These are phyloP conservation scores for Yamagishiella unicocca DNA, from an alignment of 139 green algal species.

Conservation along the genomic window DNA sequence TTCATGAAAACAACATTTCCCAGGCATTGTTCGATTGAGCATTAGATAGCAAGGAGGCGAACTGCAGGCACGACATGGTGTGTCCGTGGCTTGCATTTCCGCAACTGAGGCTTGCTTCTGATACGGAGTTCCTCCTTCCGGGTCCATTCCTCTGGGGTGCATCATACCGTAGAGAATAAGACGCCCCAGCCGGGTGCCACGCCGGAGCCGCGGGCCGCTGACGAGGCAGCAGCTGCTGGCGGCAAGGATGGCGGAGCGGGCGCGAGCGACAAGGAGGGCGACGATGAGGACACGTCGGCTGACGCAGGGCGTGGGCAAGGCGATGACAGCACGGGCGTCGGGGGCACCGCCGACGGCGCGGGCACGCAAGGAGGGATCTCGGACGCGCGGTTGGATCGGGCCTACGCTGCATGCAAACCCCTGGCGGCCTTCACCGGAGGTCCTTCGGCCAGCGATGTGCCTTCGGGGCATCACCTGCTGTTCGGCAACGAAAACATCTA, in stretches of 20 bases:
- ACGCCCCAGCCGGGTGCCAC: slow-evolving; percentile 56
- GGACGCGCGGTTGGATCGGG: slow-evolving; percentile 1
- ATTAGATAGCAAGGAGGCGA: no score
- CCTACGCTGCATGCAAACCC: slow-evolving; percentile 44
- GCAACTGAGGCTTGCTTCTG: no score
- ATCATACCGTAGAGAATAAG: slow-evolving; percentile 33
- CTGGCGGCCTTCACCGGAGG: slow-evolving; percentile 43
- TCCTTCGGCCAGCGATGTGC: slow-evolving; percentile 17
- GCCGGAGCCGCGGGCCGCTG: slow-evolving; percentile 52
- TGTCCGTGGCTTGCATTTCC: no score
- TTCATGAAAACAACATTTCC: no score
- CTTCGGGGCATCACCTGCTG: slow-evolving; percentile 59
- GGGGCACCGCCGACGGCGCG: slow-evolving; percentile 32
- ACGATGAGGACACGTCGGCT: slow-evolving; percentile 38
- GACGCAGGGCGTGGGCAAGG: slow-evolving; percentile 9
- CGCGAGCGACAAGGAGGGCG: slow-evolving; percentile 45
- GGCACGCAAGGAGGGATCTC: slow-evolving; percentile 25
- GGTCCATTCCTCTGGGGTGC: no score
- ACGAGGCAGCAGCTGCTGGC: slow-evolving; percentile 33
- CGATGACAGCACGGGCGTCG: slow-evolving; percentile 35
- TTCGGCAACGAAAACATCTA: slow-evolving; percentile 96
- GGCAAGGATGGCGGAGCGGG: slow-evolving; percentile 21
- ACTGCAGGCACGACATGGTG: no score
- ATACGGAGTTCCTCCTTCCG: no score
- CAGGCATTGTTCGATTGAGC: no score